A percentile compares a stretch with the other conserved stretches of the same genome.
These are phyloP conservation scores for Candida albicans DNA, from an alignment of 1,139 yeast species.

Conservation along the genomic window DNA sequence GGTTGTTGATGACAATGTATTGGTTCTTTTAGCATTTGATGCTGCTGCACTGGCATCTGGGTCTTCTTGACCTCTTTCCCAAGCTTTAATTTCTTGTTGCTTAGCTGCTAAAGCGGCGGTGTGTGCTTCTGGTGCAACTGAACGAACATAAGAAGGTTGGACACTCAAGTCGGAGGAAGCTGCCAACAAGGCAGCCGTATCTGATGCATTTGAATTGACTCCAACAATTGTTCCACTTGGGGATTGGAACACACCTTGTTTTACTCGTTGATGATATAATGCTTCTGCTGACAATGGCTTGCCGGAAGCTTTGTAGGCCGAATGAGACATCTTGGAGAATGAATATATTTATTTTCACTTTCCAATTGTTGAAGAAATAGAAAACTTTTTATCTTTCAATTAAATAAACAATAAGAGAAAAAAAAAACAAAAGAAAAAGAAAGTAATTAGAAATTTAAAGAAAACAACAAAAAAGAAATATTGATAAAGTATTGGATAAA, in stretches of 20 bases:
- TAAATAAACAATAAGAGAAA: neutral
- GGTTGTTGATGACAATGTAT: slow-evolving; percentile 11
- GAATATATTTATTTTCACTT: too few relatives aligned
- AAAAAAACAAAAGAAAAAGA: neutral
- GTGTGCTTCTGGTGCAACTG: slow-evolving; percentile 65
- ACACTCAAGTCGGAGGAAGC: slow-evolving; percentile 64
- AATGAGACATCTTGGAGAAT: slow-evolving; percentile 33
- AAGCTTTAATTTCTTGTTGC: slow-evolving; percentile 36
- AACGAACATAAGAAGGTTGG: slow-evolving; percentile 61
- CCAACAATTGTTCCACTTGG: slow-evolving; percentile 75
- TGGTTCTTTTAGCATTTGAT: slow-evolving; percentile 20
- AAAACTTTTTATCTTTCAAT: neutral
- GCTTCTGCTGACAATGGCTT: slow-evolving; percentile 75
- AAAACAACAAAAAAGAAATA: neutral
- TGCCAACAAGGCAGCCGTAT: slow-evolving; percentile 75
- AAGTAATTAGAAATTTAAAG: neutral
- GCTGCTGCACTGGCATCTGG: slow-evolving; percentile 40
- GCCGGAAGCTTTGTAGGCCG: slow-evolving; percentile 66
- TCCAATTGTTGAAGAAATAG: too few relatives aligned
- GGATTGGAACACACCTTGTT: slow-evolving; percentile 68
- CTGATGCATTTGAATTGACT: slow-evolving; percentile 66
- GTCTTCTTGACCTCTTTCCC: slow-evolving; percentile 51
- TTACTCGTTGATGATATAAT: slow-evolving; percentile 71
- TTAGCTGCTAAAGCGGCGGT: slow-evolving; percentile 64
- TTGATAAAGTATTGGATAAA: neutral